Evolutionary conservation across 805 yeast genomes (phyloP), one percentile per base, ranked within the genome.

Genomic region (Ogataea parapolymorpha): DNA sequence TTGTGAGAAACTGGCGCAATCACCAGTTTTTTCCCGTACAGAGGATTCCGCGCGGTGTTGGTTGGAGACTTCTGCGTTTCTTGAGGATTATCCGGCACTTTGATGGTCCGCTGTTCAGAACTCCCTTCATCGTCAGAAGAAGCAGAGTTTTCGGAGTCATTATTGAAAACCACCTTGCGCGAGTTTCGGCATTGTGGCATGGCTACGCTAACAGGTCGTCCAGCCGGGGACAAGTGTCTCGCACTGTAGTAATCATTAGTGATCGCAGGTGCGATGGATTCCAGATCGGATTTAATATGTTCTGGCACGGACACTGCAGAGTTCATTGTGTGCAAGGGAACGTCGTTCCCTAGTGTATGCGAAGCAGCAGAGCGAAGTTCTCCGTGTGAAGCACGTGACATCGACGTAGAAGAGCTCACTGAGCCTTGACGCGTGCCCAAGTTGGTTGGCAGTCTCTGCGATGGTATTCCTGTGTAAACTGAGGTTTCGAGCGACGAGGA

Each of bases 251-350:
- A 45, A 15, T 48, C 50, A 27, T 48, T 37, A 2, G 49, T 46
- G 13, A 38, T 44, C 6, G 55, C 42, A 10, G 55, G 56, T 2
- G 50, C 39, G 11, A 51, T 41, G 1, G 55, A 50, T 14, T 54
- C 58, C 54, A 54, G 41, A 13, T 53, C 56, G 9, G 48, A 24
- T 26, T 28, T 48, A 31, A 56, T 37, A 18, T 43, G 48, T 11
- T 54, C 60, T 2, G 62, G 59, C 29, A 55, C 44, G 3, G 62
- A 55, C 5, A 53, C 52, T 6, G 54, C 58, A 6, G 60, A 54
- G n/a, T 51, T 37, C 40, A 51, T 23, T 2, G 51, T 31, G 6
- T 41, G 48, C 17, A 51, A n/a, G 6, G 51, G 48, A 16, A 25
- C 42, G 4, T 32, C 42, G 14, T 25, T 25, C 7, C 10, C 27